phyloP scores from a whole-genome alignment of 371 early-diverging fungal species.

The Mucor velutinosus region DNA sequence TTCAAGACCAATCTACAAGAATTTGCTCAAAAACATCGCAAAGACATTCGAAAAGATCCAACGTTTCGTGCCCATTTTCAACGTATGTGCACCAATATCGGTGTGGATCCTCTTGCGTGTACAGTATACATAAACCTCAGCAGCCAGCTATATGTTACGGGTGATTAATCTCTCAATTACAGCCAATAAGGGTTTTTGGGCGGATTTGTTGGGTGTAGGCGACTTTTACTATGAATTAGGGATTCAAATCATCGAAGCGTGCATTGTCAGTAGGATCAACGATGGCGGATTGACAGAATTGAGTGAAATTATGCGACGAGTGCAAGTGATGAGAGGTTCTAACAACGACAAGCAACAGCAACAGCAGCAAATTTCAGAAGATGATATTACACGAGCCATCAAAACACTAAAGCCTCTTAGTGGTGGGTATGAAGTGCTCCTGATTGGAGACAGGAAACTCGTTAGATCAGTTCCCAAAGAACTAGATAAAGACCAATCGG shows the following conservation, averaged over 20 bases:
- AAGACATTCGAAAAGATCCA: conserved; percentile 89
- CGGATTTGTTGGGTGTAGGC: conserved; percentile 92
- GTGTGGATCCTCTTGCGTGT: conserved; percentile 96
- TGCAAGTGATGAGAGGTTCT: conserved; percentile 66
- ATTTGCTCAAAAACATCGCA: conserved; percentile 84
- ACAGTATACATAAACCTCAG: conserved; percentile 23
- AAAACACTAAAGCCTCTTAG: conserved; percentile 84
- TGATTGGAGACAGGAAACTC: conserved; percentile 77
- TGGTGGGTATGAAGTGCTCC: conserved; percentile 81
- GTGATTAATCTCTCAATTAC: not conserved
- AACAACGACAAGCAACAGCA: conserved; percentile 33
- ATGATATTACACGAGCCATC: conserved; percentile 88
- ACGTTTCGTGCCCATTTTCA: conserved; percentile 90
- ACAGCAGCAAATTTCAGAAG: conserved; percentile 38
- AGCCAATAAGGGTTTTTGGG: conserved; percentile 96
- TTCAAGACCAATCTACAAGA: conserved; percentile 85
- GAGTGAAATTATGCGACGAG: conserved; percentile 68
- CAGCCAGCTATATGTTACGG: not conserved
- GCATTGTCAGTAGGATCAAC: conserved; percentile 77
- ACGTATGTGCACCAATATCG: conserved; percentile 90
- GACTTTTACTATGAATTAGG: conserved; percentile 97
- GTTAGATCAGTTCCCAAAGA: conserved; percentile 92
- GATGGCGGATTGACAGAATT: conserved; percentile 93
- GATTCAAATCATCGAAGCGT: conserved; percentile 89
- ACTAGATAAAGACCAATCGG: conserved; percentile 79